Percentiles rank a stretch among this genome's conserved stretches.
Evolutionary conservation across 1,284 basidiomycete species (phyloP).

Genomic region (Thecaphora thlaspeos): DNA sequence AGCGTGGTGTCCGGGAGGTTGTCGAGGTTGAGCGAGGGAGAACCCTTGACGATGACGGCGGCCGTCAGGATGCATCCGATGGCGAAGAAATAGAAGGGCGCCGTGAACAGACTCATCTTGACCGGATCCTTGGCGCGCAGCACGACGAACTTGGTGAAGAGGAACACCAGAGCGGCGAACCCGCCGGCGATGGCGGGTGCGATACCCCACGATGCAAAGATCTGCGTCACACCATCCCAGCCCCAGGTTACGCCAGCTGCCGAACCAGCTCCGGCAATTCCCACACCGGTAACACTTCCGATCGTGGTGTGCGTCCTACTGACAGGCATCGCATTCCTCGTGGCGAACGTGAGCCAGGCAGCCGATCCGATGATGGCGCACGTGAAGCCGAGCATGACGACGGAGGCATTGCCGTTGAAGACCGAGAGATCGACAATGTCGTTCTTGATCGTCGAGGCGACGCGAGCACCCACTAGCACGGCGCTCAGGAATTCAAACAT

Average conservation of each 20-base stretch:
- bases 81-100: conserved; percentile 33
- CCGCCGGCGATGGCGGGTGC: conserved; percentile 26
- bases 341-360: conserved; percentile 34
- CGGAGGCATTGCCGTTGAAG: conserved; percentile 28
- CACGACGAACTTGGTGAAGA: conserved; percentile 32
- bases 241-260: conserved; percentile 27
- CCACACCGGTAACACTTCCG: conserved; percentile 31
- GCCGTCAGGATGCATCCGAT: conserved; percentile 21
- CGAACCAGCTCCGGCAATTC: conserved; percentile 21
- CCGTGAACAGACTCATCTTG: conserved; percentile 14
- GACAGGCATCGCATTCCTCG: conserved; percentile 31
- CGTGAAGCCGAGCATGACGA: conserved; percentile 31
- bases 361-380: conserved; percentile 33
- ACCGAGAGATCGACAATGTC: conserved; percentile 27
- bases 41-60: conserved; percentile 35
- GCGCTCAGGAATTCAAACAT: conserved; percentile 40
- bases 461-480: conserved; percentile 30
- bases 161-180: conserved; percentile 25
- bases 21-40: conserved; percentile 31
- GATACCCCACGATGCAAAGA: conserved; percentile 37
- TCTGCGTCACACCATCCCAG: conserved; percentile 32
- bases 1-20: conserved; percentile 17
- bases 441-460: conserved; percentile 35
- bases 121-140: conserved; percentile 22
- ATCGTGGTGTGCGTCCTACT: conserved; percentile 40